Percentiles rank a stretch among this genome's conserved stretches.
phyloP scores from a whole-genome alignment of 768 basidiomycete genomes.

The Leccinum subgranulosum region DNA sequence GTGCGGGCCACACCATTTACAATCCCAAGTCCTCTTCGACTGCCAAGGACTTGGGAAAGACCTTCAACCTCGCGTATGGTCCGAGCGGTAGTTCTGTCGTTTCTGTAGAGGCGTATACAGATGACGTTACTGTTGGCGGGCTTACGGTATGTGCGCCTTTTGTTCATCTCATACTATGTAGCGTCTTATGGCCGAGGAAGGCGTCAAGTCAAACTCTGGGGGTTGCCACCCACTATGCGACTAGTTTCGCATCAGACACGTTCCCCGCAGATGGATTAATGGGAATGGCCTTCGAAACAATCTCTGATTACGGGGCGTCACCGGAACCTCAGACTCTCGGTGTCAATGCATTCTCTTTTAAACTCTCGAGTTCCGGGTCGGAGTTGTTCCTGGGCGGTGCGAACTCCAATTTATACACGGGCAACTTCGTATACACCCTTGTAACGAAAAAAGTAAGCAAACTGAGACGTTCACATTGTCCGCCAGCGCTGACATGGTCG shows the following conservation, averaged over 20 bases:
- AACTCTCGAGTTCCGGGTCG: constrained; percentile 37
- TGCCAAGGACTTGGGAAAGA: not conserved
- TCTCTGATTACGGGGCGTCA: constrained; percentile 32
- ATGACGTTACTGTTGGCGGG: constrained; percentile 12
- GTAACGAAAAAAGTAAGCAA: constrained; percentile 10
- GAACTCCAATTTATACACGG: constrained; percentile 42
- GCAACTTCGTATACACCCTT: constrained; percentile 36
- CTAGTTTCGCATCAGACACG: not conserved
- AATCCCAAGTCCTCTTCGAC: constrained; percentile 20
- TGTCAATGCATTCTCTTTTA: constrained; percentile 43
- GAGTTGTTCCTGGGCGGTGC: constrained; percentile 56
- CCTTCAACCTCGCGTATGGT: not conserved
- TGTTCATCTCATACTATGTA: not conserved
- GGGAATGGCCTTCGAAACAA: constrained; percentile 41
- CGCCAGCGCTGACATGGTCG: not conserved
- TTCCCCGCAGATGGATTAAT: constrained; percentile 28
- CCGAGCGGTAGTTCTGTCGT: not conserved
- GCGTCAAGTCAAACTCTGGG: constrained; percentile 13
- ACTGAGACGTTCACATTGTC: not conserved
- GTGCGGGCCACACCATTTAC: constrained; percentile 32
- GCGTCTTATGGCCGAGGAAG: constrained; percentile 6
- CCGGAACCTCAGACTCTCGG: constrained; percentile 42
- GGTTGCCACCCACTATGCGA: constrained; percentile 7
- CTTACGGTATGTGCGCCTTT: constrained; percentile 2
- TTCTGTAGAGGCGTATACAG: constrained; percentile 7